These are phyloP conservation scores for Solanum bukasovii DNA, from an alignment of 257 asterid species.

Conservation along the genomic window DNA sequence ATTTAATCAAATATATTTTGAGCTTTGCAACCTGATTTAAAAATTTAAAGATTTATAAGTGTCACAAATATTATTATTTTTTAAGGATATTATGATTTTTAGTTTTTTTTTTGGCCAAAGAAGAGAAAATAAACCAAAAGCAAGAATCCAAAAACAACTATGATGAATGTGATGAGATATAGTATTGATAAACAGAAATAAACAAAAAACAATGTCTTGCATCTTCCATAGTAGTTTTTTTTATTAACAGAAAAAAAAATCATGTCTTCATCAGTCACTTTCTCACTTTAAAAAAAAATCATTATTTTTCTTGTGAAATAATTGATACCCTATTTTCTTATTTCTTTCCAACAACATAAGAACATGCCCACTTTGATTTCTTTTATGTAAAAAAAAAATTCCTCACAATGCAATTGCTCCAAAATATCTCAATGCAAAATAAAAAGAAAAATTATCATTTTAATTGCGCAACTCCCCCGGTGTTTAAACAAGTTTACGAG, in stretches of 20 bases:
- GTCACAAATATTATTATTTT: background rate
- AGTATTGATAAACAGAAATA: background rate
- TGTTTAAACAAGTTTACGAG: background rate
- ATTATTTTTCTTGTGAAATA: constrained; percentile 2
- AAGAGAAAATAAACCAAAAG: constrained; percentile 1
- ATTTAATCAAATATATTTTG: background rate
- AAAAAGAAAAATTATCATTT: no score
- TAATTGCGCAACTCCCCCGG: background rate
- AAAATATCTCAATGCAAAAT: background rate
- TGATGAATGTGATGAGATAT: background rate
- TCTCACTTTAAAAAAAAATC: constrained; percentile 8
- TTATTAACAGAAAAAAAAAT: background rate
- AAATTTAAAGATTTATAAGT: background rate
- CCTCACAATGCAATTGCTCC: background rate
- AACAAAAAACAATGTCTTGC: constrained; percentile 6
- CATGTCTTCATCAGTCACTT: constrained; percentile 34
- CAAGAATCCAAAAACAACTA: constrained; percentile 4
- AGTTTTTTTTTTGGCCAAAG: background rate
- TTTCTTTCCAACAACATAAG: background rate
- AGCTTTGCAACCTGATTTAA: background rate
- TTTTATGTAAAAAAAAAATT: background rate
- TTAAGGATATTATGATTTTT: background rate
- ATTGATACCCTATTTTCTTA: background rate
- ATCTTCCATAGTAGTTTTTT: constrained; percentile 6
- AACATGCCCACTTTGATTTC: background rate